These are phyloP conservation scores for Dichotomopilus funicola DNA, from an alignment of 2,329 filamentous ascomycete genomes.

Conservation along the genomic window DNA sequence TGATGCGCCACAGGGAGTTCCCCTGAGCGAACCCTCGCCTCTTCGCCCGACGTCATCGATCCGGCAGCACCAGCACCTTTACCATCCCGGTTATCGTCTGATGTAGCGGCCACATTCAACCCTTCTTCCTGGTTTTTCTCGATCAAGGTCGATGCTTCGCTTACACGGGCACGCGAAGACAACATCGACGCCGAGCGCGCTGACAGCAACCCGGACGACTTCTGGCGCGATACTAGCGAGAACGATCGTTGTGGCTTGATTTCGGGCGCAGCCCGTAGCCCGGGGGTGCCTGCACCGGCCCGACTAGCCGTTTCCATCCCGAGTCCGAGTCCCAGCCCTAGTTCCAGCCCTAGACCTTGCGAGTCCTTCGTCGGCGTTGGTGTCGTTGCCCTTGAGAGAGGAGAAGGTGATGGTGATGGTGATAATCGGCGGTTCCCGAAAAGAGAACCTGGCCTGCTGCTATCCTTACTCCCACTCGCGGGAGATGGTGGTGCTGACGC, in stretches of 20 bases:
- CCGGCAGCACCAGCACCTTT: background rate
- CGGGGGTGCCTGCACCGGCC: background rate
- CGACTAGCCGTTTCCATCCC: no score
- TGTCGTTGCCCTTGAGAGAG: no score
- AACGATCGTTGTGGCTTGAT: constrained; percentile 14
- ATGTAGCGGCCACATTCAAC: background rate
- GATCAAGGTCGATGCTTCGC: constrained; percentile 16
- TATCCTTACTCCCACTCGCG: background rate
- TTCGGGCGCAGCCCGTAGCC: constrained; percentile 5
- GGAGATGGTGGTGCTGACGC: no score
- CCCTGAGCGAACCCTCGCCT: background rate
- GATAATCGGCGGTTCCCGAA: background rate
- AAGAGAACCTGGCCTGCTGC: constrained; percentile 7
- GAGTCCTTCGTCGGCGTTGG: no score
- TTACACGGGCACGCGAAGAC: constrained; percentile 9
- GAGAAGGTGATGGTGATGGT: no score
- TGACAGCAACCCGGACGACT: no score
- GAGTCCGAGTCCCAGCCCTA: no score
- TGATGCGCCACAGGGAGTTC: no score
- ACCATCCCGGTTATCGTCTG: background rate
- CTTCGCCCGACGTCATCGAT: constrained; percentile 9
- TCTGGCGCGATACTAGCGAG: constrained; percentile 10
- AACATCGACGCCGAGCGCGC: background rate
- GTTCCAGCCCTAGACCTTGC: no score
- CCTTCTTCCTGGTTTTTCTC: constrained; percentile 11